Conservation (phyloP, 768 basidiomycete species). For the Leccinum disarticulatum region DNA sequence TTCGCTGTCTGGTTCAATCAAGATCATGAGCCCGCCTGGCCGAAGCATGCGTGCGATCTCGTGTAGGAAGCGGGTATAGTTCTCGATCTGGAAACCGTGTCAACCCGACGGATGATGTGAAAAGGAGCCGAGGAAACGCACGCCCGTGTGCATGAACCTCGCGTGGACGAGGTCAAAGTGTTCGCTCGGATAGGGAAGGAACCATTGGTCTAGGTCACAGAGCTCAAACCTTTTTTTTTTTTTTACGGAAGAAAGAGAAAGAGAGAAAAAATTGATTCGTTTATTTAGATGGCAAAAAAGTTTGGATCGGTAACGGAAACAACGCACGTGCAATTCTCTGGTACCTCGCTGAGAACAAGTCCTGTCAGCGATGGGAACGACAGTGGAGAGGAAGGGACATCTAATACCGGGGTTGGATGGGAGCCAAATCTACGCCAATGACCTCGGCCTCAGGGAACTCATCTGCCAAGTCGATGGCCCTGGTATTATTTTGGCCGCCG, state of each 20-base stretch:
- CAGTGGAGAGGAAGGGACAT: not conserved
- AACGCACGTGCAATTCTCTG: constrained; percentile 72
- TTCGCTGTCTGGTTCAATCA: constrained; percentile 60
- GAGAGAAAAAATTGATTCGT: not conserved
- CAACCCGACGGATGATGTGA: not conserved
- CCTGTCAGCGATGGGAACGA: constrained; percentile 14
- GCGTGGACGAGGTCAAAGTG: constrained; percentile 72
- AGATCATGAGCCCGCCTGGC: constrained; percentile 66
- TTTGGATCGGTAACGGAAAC: not conserved
- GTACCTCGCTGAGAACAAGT: constrained; percentile 49
- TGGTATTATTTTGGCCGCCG: constrained; percentile 24
- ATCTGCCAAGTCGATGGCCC: constrained; percentile 74
- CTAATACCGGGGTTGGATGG: constrained; percentile 65
- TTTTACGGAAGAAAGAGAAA: not conserved
- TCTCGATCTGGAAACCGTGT: constrained; percentile 47
- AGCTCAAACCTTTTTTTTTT: constrained; percentile 57
- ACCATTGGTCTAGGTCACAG: constrained; percentile 61
- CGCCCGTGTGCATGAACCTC: constrained; percentile 66
- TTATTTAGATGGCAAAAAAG: not conserved
- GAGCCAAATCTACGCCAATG: constrained; percentile 69
- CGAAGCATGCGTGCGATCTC: constrained; percentile 67
- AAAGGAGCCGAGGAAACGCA: constrained; percentile 14
- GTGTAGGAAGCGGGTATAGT: constrained; percentile 59
- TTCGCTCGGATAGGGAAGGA: constrained; percentile 60
- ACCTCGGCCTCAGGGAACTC: constrained; percentile 68